These are phyloP conservation scores for Picocystis sp. DNA, from an alignment of 163 green algal species.

Conservation along the genomic window DNA sequence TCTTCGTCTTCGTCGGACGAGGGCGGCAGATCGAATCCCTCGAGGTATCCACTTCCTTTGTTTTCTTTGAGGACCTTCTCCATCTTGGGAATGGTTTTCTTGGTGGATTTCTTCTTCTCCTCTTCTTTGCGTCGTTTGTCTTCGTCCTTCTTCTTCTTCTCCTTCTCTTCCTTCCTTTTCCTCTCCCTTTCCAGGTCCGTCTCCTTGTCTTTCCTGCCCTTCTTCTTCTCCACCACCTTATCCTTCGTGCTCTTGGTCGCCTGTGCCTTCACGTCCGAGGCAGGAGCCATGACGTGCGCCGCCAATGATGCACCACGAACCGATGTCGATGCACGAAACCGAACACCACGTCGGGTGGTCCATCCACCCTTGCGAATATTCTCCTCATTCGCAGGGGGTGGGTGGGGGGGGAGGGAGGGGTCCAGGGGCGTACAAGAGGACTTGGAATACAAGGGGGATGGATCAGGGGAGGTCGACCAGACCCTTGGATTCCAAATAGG, in stretches of 20 bases:
- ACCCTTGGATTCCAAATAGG: background rate
- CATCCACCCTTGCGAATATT: too few relatives aligned
- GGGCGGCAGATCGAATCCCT: constrained; percentile 51
- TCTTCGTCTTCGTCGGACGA: constrained; percentile 28
- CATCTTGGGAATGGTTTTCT: constrained; percentile 6
- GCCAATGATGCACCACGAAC: too few relatives aligned
- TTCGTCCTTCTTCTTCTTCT: constrained; percentile 15
- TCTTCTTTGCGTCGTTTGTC: constrained; percentile 19
- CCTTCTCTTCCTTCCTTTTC: constrained; percentile 8
- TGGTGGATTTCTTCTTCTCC: constrained; percentile 17
- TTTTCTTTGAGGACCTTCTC: background rate
- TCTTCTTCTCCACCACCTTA: background rate
- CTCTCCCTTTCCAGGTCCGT: too few relatives aligned
- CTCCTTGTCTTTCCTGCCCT: background rate
- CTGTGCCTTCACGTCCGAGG: background rate
- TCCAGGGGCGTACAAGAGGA: too few relatives aligned
- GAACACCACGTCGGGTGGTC: too few relatives aligned
- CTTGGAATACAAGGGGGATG: too few relatives aligned
- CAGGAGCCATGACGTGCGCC: too few relatives aligned
- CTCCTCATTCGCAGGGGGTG: too few relatives aligned
- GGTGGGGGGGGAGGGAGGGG: too few relatives aligned
- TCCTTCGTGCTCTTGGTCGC: background rate
- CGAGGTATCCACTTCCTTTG: constrained; percentile 38
- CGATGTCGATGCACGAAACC: too few relatives aligned
- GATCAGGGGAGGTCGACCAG: too few relatives aligned